Percentiles rank a stretch among this genome's conserved stretches.
phyloP scores from a whole-genome alignment of 2,329 filamentous ascomycete genomes.

The Ustilaginoidea virens region DNA sequence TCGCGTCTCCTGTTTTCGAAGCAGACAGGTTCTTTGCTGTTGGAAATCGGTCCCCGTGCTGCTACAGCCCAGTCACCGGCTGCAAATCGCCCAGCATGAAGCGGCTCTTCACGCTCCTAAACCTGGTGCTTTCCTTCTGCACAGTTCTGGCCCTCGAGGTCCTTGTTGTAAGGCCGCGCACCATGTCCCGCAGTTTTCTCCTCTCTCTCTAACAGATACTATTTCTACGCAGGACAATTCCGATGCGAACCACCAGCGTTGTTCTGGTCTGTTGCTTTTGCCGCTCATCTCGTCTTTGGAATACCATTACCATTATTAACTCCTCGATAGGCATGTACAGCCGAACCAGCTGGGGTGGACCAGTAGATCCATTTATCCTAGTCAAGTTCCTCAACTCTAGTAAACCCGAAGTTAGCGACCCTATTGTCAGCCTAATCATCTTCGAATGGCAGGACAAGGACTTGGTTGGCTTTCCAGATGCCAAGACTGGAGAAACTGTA shows the following conservation, averaged over 20 bases:
- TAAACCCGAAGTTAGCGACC: conserved; percentile 44
- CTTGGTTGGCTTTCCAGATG: conserved; percentile 55
- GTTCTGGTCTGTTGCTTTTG: conserved; percentile 36
- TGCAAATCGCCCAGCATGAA: too few species aligned
- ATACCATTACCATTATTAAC: too few species aligned
- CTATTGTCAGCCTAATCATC: conserved; percentile 69
- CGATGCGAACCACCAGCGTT: conserved; percentile 66
- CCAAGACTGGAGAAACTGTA: conserved; percentile 32
- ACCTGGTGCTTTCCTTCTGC: too few species aligned
- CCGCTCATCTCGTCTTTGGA: conserved; percentile 1
- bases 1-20: too few species aligned
- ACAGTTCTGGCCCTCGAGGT: conserved; percentile 42
- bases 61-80: too few species aligned
- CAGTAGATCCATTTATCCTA: conserved; percentile 76
- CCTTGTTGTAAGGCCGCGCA: conserved; percentile 20
- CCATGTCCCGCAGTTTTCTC: neutral
- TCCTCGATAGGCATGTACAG: conserved; percentile 70
- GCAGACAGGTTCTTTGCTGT: too few species aligned
- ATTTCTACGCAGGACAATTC: conserved; percentile 47
- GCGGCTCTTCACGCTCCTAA: too few species aligned
- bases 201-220: conserved; percentile 9
- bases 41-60: too few species aligned
- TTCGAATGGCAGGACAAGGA: conserved; percentile 87
- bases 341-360: conserved; percentile 73
- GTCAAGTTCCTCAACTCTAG: conserved; percentile 56